Evolutionary conservation across 345 rosid species (phyloP).

Genomic region (Erysimum cheiranthoides): DNA sequence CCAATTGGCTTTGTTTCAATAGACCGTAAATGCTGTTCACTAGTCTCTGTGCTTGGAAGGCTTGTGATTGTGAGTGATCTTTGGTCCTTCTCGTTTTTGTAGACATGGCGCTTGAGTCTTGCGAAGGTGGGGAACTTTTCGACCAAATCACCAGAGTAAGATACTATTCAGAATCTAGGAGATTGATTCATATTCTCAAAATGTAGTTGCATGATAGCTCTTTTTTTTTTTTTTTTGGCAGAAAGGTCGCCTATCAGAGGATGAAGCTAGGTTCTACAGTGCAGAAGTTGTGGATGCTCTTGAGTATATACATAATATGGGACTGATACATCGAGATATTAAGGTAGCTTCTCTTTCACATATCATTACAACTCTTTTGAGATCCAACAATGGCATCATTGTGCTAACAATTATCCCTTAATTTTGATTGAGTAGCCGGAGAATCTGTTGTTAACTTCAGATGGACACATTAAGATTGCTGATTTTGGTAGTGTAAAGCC

Average conservation of each 20-base stretch:
- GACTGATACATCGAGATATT: constrained; percentile 96
- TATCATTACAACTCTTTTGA: constrained; percentile 23
- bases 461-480: constrained; percentile 93
- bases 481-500: constrained; percentile 99
- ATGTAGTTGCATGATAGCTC: constrained; percentile 15
- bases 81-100: constrained; percentile 45
- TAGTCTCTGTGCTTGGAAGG: constrained; percentile 13
- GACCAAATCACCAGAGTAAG: constrained; percentile 98
- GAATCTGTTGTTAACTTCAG: constrained; percentile 78
- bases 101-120: constrained; percentile 99
- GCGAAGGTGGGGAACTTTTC: constrained; percentile 98
- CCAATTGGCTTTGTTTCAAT: not conserved
- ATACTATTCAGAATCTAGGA: constrained; percentile 10
- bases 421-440: constrained; percentile 76
- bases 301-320: constrained; percentile 89
- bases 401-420: constrained; percentile 25
- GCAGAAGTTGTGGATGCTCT: constrained; percentile 97
- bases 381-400: constrained; percentile 16
- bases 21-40: not conserved
- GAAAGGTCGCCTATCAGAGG: constrained; percentile 84
- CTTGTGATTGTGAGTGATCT: constrained; percentile 37
- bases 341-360: constrained; percentile 59
- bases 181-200: constrained; percentile 2
- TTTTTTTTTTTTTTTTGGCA: constrained; percentile 35
- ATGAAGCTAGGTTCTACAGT: constrained; percentile 89